Conservation (phyloP, 495 filamentous ascomycete genomes). For the Hamigera avellanea region DNA sequence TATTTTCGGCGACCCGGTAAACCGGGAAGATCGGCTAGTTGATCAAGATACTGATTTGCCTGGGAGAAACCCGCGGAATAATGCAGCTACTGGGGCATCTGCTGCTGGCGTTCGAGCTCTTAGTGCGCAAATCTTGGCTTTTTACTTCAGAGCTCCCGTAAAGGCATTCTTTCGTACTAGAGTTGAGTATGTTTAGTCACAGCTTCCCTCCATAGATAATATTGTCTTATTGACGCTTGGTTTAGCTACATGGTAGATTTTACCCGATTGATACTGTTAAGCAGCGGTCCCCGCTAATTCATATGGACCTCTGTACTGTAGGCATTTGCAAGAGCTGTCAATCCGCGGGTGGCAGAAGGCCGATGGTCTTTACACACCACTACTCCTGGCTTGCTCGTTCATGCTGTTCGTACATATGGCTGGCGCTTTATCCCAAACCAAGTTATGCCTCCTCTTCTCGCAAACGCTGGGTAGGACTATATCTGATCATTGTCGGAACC, state of each 20-base stretch:
- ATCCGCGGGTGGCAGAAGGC: constrained; percentile 43
- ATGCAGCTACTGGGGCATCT: constrained; percentile 64
- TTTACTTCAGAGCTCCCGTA: constrained; percentile 80
- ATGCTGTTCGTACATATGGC: constrained; percentile 67
- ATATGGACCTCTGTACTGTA: constrained; percentile 10
- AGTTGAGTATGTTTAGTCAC: constrained; percentile 57
- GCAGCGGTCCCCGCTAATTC: constrained; percentile 14
- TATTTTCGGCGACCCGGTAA: background rate
- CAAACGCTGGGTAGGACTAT: constrained; percentile 51
- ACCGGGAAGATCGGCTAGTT: constrained; percentile 1
- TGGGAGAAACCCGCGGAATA: constrained; percentile 39
- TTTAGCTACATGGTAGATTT: constrained; percentile 47
- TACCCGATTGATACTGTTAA: constrained; percentile 1
- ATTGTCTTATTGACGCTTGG: constrained; percentile 11
- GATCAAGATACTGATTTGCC: constrained; percentile 4
- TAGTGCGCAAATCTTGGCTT: constrained; percentile 66
- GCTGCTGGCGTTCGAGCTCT: constrained; percentile 73
- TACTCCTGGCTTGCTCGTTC: constrained; percentile 65
- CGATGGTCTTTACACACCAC: constrained; percentile 61
- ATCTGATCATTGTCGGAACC: background rate
- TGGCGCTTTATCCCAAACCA: constrained; percentile 86
- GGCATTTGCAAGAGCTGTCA: constrained; percentile 59
- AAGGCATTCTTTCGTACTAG: constrained; percentile 83
- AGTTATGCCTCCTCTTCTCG: constrained; percentile 73
- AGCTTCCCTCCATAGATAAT: constrained; percentile 1